Evolutionary conservation across 108 stramenopile species (phyloP), one percentile per base, ranked within the genome.

Genomic region (Aureococcus anophagefferens): DNA sequence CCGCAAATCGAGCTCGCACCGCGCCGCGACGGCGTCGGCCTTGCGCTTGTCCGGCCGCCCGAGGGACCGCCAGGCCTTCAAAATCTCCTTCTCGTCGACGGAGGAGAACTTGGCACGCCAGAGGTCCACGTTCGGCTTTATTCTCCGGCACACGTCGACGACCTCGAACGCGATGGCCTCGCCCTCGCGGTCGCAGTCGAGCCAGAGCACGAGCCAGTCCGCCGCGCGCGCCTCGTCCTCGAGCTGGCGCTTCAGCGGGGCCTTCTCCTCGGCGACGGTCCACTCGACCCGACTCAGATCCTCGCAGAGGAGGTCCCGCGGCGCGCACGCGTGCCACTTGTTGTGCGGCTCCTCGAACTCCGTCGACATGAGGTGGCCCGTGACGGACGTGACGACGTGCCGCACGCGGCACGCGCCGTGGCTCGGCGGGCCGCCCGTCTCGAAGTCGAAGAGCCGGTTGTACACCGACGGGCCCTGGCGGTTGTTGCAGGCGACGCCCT

Each of bases 21-120:
- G 62, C 0, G 94, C 93, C 68, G 92, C 86, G 34, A 99, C 51
- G 35, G 83, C 85, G 40, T 86, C 81, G 17, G 73, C 64, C 67
- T 79, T 63, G 66, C 65, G 35, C 63, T 70, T 33, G 64, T 83
- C 72, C 17, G 79, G 81, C 25, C 51, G 51, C 51, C 25, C 89
- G 45, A 94, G 79, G 9, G 75, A 71, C 28, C 80, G 70, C 68
- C 97, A 74, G 32, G 96, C 95, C 46, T 85, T 72, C 68, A 78
- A 76, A 68, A 99, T 94, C 69, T 95, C 95, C 18, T 71, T 73
- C n/a, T 85, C 86, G 74, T 93, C 76, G 0, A 96, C 92, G 7
- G 94, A 93, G 14, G 93, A 94, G 75, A 99, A 99, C 35, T 83
- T 77, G 34, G 96, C 95, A 5, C 96, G 91, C 64, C 79, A 89